A percentile compares a stretch with the other conserved stretches of the same genome.
These are phyloP conservation scores for Pseudoperonospora humuli DNA, from an alignment of 352 stramenopile species.

Conservation along the genomic window DNA sequence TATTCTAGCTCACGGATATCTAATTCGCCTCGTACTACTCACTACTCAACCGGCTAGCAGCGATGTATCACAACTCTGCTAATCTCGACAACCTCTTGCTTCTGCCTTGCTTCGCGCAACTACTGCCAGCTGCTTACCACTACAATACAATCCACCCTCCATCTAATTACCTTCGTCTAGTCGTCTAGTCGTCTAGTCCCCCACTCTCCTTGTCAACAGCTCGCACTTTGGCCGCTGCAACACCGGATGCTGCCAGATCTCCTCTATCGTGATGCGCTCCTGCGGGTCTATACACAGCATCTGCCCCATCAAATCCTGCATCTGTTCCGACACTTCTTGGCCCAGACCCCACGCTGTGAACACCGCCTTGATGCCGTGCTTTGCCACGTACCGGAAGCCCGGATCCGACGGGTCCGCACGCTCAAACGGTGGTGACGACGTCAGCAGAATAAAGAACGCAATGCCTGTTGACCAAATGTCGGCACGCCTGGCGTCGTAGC, in stretches of 20 bases:
- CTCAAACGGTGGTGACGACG: slow-evolving; percentile 89
- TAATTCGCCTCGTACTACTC: slow-evolving; percentile 14
- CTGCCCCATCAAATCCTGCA: slow-evolving; percentile 62
- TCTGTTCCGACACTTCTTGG: slow-evolving; percentile 33
- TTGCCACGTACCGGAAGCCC: slow-evolving; percentile 82
- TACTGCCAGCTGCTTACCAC: background rate
- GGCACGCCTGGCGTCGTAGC: slow-evolving; percentile 89
- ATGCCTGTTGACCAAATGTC: slow-evolving; percentile 92
- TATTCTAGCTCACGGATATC: slow-evolving; percentile 4
- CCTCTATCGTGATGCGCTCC: slow-evolving; percentile 45
- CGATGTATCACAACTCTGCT: background rate
- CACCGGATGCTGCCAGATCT: slow-evolving; percentile 62
- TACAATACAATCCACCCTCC: slow-evolving; percentile 6
- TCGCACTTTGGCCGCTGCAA: slow-evolving; percentile 16
- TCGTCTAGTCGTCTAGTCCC: background rate
- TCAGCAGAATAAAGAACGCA: slow-evolving; percentile 92
- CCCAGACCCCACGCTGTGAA: slow-evolving; percentile 57
- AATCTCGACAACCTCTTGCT: background rate
- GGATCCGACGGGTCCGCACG: slow-evolving; percentile 73
- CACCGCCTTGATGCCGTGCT: slow-evolving; percentile 62
- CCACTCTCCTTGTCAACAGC: background rate
- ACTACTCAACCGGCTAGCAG: no score
- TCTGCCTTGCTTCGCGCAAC: background rate
- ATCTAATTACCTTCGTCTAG: background rate
- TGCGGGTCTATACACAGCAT: slow-evolving; percentile 64